Evolutionary conservation across 192 early-diverging fungal genomes (phyloP).

Genomic region (Rhizophagus clarus): DNA sequence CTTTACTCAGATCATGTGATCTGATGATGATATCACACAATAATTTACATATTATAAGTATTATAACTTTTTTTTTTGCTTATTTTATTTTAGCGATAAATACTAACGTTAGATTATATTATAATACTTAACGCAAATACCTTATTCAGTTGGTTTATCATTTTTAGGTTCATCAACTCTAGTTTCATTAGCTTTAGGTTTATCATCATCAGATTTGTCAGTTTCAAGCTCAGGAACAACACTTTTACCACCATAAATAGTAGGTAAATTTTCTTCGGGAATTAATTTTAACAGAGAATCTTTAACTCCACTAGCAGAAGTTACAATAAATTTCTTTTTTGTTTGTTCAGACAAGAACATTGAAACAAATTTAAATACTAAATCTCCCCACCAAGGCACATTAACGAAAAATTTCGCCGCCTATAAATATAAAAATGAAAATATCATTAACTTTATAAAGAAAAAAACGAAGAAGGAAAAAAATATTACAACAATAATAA

Average conservation of each 20-base stretch:
- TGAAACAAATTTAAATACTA: constrained; percentile 57
- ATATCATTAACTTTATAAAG: too few relatives aligned
- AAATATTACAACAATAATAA: neutral
- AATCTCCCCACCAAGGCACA: constrained; percentile 63
- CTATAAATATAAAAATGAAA: constrained; percentile 29
- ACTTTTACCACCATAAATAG: constrained; percentile 30
- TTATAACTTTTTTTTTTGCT: too few relatives aligned
- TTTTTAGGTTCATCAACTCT: too few relatives aligned
- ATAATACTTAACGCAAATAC: too few relatives aligned
- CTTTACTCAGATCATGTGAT: too few relatives aligned
- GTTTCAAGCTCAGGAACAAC: constrained; percentile 29
- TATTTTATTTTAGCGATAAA: too few relatives aligned
- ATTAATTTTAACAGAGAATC: constrained; percentile 26
- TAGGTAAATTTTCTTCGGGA: constrained; percentile 32
- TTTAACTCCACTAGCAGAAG: constrained; percentile 40
- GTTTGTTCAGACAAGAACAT: constrained; percentile 60
- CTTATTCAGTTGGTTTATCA: too few relatives aligned
- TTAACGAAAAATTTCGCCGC: constrained; percentile 61
- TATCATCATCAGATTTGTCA: too few relatives aligned
- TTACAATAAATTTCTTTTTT: constrained; percentile 63
- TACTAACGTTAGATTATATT: too few relatives aligned
- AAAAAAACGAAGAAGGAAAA: neutral
- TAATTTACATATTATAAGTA: too few relatives aligned
- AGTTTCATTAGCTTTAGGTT: too few relatives aligned
- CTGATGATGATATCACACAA: too few relatives aligned